Evolutionary conservation across 495 filamentous ascomycete species (phyloP).

Genomic region (Xylaria grammica): DNA sequence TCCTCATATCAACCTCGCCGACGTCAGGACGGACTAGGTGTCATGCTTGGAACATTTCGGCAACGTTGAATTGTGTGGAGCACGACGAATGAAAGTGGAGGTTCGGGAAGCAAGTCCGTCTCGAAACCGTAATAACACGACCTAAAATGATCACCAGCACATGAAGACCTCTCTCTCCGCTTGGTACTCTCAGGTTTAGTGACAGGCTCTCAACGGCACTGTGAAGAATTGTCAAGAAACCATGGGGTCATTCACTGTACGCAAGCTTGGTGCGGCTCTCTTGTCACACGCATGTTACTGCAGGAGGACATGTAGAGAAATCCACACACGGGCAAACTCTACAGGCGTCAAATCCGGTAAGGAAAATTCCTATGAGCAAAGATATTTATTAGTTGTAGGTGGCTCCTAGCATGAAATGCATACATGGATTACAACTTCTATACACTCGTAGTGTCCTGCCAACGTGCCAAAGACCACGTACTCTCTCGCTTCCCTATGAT

Average conservation of each 20-base stretch:
- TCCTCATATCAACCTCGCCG: conserved; percentile 4
- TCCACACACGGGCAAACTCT: conserved; percentile 13
- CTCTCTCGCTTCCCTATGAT: neutral
- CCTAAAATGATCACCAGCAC: conserved; percentile 28
- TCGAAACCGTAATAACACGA: conserved; percentile 28
- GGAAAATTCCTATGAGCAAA: neutral
- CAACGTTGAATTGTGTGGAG: conserved; percentile 32
- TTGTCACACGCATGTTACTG: conserved; percentile 14
- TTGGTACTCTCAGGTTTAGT: conserved; percentile 6
- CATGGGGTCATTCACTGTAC: conserved; percentile 5
- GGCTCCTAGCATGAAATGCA: neutral
- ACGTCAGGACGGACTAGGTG: conserved; percentile 6
- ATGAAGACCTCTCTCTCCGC: conserved; percentile 11
- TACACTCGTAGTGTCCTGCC: neutral
- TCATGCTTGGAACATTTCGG: conserved; percentile 23
- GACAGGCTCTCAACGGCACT: neutral
- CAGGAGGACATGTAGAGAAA: conserved; percentile 14
- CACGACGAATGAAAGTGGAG: conserved; percentile 37
- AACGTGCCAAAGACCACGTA: neutral
- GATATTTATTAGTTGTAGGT: neutral
- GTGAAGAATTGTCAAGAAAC: conserved; percentile 1
- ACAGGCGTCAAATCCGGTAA: neutral
- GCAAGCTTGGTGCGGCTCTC: conserved; percentile 18
- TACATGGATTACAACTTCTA: neutral
- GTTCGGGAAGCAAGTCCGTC: conserved; percentile 38